Evolutionary conservation across 2,329 filamentous ascomycete genomes (phyloP).

Genomic region (Beauveria australis): DNA sequence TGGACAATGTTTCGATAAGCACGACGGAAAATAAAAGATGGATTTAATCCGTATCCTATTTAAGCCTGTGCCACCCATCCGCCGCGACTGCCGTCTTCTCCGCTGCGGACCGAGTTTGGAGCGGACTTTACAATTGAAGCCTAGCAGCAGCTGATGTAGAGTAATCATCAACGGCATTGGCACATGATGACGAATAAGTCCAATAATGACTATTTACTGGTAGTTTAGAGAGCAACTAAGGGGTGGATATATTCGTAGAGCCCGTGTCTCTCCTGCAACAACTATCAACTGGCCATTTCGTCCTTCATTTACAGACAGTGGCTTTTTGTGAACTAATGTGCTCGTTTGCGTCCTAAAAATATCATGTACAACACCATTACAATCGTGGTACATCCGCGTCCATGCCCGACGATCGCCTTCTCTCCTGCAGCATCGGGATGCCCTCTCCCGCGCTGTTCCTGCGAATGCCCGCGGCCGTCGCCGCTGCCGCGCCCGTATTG

Average conservation of each 20-base stretch:
- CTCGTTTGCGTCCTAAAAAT: not conserved
- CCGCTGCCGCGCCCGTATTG: constrained; percentile 22
- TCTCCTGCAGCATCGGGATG: constrained; percentile 23
- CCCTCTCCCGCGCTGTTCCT: constrained; percentile 23
- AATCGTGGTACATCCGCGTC: constrained; percentile 32
- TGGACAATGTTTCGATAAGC: not conserved
- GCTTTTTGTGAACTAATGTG: not conserved
- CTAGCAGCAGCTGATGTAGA: not conserved
- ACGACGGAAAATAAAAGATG: not conserved
- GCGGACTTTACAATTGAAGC: constrained; percentile 1
- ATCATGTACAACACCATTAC: constrained; percentile 14
- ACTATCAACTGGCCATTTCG: not conserved
- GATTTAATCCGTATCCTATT: not conserved
- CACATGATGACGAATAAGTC: not conserved
- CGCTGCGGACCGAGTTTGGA: constrained; percentile 3
- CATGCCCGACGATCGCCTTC: constrained; percentile 29
- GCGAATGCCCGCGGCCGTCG: constrained; percentile 17
- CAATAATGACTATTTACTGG: no score
- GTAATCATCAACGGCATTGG: not conserved
- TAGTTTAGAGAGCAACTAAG: not conserved
- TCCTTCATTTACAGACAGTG: not conserved
- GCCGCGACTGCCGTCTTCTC: not conserved
- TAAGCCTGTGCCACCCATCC: not conserved
- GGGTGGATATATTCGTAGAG: not conserved
- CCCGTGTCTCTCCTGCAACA: not conserved